Percentiles rank a stretch among this genome's conserved stretches.
Conservation (phyloP, 345 rosid species). For the Eucalyptus marginata region DNA sequence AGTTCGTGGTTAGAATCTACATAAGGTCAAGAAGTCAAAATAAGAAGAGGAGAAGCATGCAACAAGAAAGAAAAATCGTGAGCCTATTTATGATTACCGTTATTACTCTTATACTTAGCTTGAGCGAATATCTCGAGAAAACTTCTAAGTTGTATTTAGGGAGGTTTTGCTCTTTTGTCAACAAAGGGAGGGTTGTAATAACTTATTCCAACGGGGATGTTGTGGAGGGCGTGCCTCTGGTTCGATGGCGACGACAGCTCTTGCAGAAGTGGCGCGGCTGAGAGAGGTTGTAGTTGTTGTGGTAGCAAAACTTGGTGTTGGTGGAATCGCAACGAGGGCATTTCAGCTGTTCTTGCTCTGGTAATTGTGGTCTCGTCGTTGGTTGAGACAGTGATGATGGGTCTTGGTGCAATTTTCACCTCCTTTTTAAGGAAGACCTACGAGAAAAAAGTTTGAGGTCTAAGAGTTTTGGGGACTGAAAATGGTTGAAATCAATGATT, state of each 20-base stretch:
- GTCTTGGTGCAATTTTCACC: not conserved
- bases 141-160: not conserved
- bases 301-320: not conserved
- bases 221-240: not conserved
- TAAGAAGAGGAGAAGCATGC: not conserved
- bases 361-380: not conserved
- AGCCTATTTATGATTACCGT: not conserved
- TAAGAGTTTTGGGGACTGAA: not conserved
- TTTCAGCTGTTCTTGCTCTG: not conserved
- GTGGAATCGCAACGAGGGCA: not conserved
- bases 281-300: not conserved
- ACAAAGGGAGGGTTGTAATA: not conserved
- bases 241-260: not conserved
- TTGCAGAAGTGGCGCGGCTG: not conserved
- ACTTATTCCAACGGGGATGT: not conserved
- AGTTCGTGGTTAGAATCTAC: not conserved
- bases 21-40: not conserved
- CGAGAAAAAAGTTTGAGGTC: not conserved
- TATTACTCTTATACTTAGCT: not conserved
- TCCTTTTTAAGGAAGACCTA: not conserved
- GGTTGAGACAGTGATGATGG: not conserved
- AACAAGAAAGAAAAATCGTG: not conserved
- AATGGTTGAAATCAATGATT: not conserved
- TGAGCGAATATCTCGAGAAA: not conserved
- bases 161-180: not conserved